Evolutionary conservation across 2,329 filamentous ascomycete genomes (phyloP).

Genomic region (Dactylellina parvicollis): DNA sequence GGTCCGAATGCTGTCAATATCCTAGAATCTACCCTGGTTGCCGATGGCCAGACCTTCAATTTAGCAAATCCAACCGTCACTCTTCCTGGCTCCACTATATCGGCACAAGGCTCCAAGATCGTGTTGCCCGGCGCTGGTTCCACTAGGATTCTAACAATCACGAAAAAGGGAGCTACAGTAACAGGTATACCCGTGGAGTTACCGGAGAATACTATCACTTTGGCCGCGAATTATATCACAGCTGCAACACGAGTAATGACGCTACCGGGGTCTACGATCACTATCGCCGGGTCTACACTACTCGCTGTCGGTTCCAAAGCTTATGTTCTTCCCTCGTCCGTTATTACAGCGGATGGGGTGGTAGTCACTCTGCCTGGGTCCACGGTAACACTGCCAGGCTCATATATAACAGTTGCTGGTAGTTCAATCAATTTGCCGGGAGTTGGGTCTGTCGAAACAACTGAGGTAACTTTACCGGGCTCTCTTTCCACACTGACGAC

Average conservation of each 20-base stretch:
- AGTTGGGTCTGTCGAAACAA: no score
- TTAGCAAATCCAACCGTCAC: neutral
- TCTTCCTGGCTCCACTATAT: neutral
- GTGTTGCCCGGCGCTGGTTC: neutral
- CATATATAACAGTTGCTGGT: neutral
- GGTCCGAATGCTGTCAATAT: neutral
- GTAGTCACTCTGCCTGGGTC: neutral
- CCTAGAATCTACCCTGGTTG: neutral
- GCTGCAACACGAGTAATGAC: no score
- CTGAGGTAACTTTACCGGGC: neutral
- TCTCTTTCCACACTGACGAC: neutral
- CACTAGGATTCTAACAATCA: neutral
- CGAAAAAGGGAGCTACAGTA: neutral
- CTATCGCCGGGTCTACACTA: neutral
- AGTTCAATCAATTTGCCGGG: neutral
- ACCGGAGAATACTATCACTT: no score
- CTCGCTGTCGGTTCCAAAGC: neutral
- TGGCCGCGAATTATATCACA: no score
- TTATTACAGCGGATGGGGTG: neutral
- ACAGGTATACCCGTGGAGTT: no score
- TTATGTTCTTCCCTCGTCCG: neutral
- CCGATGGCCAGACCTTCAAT: neutral
- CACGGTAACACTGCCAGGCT: neutral
- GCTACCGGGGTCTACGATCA: no score
- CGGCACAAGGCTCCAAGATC: neutral